phyloP scores from a whole-genome alignment of 352 stramenopile genomes.

The Globisporangium nunn region DNA sequence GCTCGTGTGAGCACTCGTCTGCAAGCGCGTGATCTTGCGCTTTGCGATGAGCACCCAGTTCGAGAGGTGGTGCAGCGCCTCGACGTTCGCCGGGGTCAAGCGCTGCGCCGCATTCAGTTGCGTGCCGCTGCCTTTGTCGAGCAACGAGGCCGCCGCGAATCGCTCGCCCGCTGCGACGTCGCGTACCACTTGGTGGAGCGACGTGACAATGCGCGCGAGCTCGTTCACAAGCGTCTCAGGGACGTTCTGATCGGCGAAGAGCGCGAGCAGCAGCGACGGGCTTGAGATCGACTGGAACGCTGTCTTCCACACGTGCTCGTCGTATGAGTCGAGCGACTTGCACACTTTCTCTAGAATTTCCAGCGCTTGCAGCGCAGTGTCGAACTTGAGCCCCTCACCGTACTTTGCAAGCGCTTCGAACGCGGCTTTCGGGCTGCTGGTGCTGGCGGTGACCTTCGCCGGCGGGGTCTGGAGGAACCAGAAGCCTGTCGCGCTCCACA shows the following conservation, averaged over 20 bases:
- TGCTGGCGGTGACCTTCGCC: constrained; percentile 32
- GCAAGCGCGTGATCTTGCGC: constrained; percentile 54
- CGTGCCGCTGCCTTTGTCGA: constrained; percentile 1
- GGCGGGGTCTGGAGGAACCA: constrained; percentile 56
- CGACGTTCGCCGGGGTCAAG: constrained; percentile 59
- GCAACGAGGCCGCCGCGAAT: constrained; percentile 15
- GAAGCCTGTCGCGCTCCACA: constrained; percentile 48
- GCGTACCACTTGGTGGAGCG: constrained; percentile 41
- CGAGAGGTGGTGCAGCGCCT: constrained; percentile 61
- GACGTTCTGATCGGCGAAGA: constrained; percentile 29
- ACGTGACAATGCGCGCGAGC: constrained; percentile 42
- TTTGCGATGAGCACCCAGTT: constrained; percentile 80
- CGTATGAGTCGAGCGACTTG: constrained; percentile 8
- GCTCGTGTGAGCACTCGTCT: constrained; percentile 28
- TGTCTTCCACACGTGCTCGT: constrained; percentile 15
- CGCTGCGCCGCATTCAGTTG: constrained; percentile 8
- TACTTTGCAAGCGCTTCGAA: constrained; percentile 44
- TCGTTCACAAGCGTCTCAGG: constrained; percentile 43
- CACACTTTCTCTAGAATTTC: constrained; percentile 39
- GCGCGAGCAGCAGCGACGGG: constrained; percentile 61
- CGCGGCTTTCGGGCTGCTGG: constrained; percentile 21
- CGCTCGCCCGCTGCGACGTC: constrained; percentile 38
- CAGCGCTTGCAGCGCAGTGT: constrained; percentile 51
- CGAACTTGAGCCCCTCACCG: constrained; percentile 42
- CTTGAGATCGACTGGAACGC: constrained; percentile 39